Evolutionary conservation across 768 basidiomycete genomes (phyloP).

Genomic region (Leccinellum rugosiceps): DNA sequence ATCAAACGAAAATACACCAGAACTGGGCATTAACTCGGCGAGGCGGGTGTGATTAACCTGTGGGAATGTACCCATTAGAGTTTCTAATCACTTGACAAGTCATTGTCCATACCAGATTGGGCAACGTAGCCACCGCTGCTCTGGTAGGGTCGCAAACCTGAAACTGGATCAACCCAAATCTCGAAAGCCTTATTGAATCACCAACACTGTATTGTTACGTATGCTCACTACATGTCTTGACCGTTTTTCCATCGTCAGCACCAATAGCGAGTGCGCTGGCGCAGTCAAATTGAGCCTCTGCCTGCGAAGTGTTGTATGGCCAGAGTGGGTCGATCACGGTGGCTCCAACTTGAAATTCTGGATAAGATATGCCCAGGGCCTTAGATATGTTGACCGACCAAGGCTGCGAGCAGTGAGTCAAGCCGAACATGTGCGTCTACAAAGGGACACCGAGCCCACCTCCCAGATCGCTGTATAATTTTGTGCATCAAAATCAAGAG

Average conservation of each 20-base stretch:
- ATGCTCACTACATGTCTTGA: conserved; percentile 49
- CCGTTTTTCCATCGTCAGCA: conserved; percentile 39
- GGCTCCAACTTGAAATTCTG: conserved; percentile 47
- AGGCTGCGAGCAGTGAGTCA: conserved; percentile 26
- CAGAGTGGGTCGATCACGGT: conserved; percentile 51
- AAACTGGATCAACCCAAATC: neutral
- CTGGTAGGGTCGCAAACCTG: neutral
- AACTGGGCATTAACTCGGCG: conserved; percentile 35
- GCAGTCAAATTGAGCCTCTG: conserved; percentile 38
- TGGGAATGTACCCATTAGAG: neutral
- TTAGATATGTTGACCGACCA: conserved; percentile 49
- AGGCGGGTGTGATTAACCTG: conserved; percentile 54
- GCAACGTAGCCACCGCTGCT: neutral
- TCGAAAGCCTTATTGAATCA: neutral
- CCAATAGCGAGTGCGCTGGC: conserved; percentile 49
- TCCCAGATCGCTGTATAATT: conserved; percentile 46
- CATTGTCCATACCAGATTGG: neutral
- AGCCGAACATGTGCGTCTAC: neutral
- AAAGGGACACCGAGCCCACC: conserved; percentile 26
- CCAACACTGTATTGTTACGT: conserved; percentile 53
- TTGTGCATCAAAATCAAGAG: conserved; percentile 29
- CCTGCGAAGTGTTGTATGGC: conserved; percentile 44
- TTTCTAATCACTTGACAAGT: neutral
- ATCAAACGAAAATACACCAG: neutral
- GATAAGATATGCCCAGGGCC: conserved; percentile 34